phyloP scores from a whole-genome alignment of 2,329 filamentous ascomycete species.

The Hypoxylon sp. region DNA sequence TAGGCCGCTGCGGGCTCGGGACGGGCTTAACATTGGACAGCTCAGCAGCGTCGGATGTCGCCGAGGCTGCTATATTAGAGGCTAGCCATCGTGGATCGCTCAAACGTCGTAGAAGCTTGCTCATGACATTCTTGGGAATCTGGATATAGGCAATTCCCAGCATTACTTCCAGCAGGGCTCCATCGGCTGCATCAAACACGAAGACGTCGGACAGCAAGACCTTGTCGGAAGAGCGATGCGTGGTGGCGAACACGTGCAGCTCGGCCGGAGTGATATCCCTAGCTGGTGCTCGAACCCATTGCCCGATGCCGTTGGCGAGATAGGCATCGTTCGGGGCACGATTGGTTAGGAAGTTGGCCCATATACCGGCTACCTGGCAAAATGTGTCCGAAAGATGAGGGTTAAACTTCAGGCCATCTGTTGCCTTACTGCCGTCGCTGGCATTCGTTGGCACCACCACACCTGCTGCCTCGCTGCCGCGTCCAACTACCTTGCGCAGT shows the following conservation, averaged over 20 bases:
- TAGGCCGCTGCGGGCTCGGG: neutral
- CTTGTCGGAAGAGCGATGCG: slow-evolving; percentile 35
- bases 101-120: slow-evolving; percentile 40
- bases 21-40: neutral
- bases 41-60: neutral
- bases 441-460: slow-evolving; percentile 31
- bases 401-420: neutral
- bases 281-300: slow-evolving; percentile 28
- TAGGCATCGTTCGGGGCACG: slow-evolving; percentile 35
- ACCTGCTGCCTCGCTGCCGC: slow-evolving; percentile 44
- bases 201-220: slow-evolving; percentile 45
- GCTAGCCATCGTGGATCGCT: neutral
- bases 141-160: slow-evolving; percentile 44
- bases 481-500: slow-evolving; percentile 44
- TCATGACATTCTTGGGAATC: slow-evolving; percentile 40
- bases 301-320: slow-evolving; percentile 40
- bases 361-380: slow-evolving; percentile 47
- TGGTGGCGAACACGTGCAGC: slow-evolving; percentile 41
- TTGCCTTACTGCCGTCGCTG: too few relatives aligned
- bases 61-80: neutral
- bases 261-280: slow-evolving; percentile 2
- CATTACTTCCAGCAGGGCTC: slow-evolving; percentile 44
- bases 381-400: slow-evolving; percentile 40
- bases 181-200: slow-evolving; percentile 42
- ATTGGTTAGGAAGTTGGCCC: slow-evolving; percentile 47